A percentile compares a stretch with the other conserved stretches of the same genome.
phyloP scores from a whole-genome alignment of 345 rosid genomes.

The Isatis tinctoria region DNA sequence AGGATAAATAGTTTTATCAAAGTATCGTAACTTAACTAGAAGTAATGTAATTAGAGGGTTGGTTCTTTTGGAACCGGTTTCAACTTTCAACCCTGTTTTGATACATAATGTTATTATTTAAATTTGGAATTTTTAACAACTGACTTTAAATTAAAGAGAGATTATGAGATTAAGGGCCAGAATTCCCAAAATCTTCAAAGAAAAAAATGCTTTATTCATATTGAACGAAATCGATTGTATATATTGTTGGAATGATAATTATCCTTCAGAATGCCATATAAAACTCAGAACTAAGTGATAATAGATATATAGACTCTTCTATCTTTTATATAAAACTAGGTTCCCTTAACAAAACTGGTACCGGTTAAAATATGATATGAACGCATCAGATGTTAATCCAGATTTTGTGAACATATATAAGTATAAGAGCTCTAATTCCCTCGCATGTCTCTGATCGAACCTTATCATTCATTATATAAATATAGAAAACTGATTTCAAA shows the following conservation, averaged over 20 bases:
- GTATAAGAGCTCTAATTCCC: not conserved
- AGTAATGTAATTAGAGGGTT: no score
- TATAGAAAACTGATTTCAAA: constrained; percentile 6
- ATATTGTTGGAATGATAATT: not conserved
- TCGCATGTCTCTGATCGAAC: constrained; percentile 7
- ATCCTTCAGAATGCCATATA: not conserved
- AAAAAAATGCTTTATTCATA: not conserved
- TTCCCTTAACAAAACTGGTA: not conserved
- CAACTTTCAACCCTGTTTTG: no score
- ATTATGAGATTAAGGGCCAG: no score
- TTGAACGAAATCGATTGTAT: not conserved
- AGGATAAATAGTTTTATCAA: not conserved
- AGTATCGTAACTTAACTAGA: no score
- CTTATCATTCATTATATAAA: not conserved
- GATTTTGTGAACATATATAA: not conserved
- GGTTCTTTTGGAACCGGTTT: no score
- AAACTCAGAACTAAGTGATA: not conserved
- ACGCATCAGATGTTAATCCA: not conserved
- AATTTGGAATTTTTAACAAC: no score
- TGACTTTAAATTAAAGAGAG: no score
- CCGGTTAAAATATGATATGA: not conserved
- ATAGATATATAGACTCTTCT: not conserved
- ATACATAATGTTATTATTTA: no score
- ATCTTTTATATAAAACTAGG: not conserved
- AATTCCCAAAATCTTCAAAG: no score